Evolutionary conservation across 345 rosid species (phyloP).

Genomic region (Cardamine resedifolia): DNA sequence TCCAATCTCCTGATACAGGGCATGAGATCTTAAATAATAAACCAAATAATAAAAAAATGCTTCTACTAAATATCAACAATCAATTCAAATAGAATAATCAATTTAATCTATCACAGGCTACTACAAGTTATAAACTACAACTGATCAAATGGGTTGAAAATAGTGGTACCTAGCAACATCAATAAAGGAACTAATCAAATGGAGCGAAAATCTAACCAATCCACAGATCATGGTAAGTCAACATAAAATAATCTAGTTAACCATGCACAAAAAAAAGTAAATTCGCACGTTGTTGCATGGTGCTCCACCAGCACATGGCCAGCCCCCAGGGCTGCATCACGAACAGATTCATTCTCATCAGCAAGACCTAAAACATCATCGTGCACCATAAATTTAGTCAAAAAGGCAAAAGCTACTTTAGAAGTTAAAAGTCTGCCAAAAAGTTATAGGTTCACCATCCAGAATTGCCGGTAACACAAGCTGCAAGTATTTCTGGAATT

Average conservation of each 20-base stretch:
- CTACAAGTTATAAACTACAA: constrained; percentile 2
- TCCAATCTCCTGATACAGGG: neutral
- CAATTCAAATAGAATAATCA: neutral
- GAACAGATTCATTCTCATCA: constrained; percentile 99
- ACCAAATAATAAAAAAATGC: neutral
- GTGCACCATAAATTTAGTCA: constrained; percentile 25
- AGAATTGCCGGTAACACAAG: constrained; percentile 91
- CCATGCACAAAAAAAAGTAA: neutral
- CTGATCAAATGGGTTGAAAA: neutral
- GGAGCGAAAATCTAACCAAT: constrained; percentile 2
- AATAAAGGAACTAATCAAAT: constrained; percentile 7
- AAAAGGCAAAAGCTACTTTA: constrained; percentile 16
- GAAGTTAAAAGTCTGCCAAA: constrained; percentile 13
- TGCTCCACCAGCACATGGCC: constrained; percentile 99
- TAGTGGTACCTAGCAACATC: neutral
- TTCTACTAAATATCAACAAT: neutral
- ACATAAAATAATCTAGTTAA: neutral
- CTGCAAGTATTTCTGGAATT: constrained; percentile 94
- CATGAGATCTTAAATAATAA: neutral
- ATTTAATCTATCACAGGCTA: neutral
- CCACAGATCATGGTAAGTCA: constrained; percentile 9
- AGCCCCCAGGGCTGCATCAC: constrained; percentile 98
- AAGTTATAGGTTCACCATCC: constrained; percentile 57
- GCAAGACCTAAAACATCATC: constrained; percentile 71
- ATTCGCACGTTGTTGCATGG: constrained; percentile 82